phyloP scores from a whole-genome alignment of 805 yeast species.

The Yamadazyma laniorum region DNA sequence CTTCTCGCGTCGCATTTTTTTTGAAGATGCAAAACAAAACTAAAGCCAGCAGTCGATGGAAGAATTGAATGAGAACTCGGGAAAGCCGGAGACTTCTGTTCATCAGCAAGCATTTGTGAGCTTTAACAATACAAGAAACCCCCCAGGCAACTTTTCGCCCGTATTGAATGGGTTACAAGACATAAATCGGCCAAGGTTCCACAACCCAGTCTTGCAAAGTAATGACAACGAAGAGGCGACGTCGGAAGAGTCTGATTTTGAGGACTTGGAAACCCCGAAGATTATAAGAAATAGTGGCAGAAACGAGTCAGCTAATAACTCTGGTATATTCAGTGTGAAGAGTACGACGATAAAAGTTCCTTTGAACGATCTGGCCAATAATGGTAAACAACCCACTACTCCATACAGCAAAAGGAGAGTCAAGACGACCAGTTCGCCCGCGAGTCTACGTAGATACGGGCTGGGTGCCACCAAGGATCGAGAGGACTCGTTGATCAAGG shows the following conservation, averaged over 20 bases:
- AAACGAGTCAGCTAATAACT: neutral
- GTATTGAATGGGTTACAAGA: no score
- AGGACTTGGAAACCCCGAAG: slow-evolving; percentile 26
- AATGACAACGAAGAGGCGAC: slow-evolving; percentile 1
- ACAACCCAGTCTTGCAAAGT: neutral
- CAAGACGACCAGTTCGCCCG: neutral
- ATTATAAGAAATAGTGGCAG: slow-evolving; percentile 6
- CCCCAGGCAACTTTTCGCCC: neutral
- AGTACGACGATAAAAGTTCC: slow-evolving; percentile 10
- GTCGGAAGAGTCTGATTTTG: slow-evolving; percentile 6
- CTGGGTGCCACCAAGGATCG: slow-evolving; percentile 1
- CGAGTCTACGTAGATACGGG: slow-evolving; percentile 5
- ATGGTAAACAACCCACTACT: slow-evolving; percentile 1
- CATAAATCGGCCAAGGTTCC: neutral
- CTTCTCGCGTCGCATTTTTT: neutral
- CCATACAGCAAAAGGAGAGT: neutral
- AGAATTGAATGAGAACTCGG: neutral
- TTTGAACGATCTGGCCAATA: slow-evolving; percentile 2
- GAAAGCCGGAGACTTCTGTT: neutral
- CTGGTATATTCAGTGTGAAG: slow-evolving; percentile 6
- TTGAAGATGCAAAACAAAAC: neutral
- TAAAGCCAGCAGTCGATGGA: neutral
- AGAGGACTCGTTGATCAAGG: slow-evolving; percentile 17
- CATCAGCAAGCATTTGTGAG: no score
- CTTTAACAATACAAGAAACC: no score